Evolutionary conservation across 1,284 basidiomycete species (phyloP).

Genomic region (Anthracocystis walkeri): DNA sequence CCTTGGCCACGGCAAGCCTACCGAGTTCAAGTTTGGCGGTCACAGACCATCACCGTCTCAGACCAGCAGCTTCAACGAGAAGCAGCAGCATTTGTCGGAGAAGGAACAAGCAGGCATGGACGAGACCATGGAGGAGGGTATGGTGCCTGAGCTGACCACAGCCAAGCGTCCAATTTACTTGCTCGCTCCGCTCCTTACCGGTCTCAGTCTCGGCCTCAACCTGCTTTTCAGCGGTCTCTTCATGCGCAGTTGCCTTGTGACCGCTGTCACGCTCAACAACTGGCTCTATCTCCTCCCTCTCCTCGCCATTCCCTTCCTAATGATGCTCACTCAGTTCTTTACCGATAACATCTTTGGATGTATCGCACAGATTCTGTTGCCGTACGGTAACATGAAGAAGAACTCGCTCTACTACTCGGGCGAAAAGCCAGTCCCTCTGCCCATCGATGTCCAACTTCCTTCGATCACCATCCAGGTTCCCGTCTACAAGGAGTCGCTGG

Average conservation of each 20-base stretch:
- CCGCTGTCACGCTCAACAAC: constrained; percentile 77
- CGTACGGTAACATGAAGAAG: constrained; percentile 76
- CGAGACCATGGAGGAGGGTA: constrained; percentile 16
- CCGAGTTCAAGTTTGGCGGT: constrained; percentile 11
- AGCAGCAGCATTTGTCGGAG: constrained; percentile 17
- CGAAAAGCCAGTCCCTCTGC: constrained; percentile 73
- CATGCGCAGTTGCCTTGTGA: constrained; percentile 78
- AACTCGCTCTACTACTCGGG: constrained; percentile 71
- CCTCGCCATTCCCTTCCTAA: constrained; percentile 76
- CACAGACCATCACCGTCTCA: constrained; percentile 13
- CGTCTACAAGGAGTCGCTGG: constrained; percentile 77
- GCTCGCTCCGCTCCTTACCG: constrained; percentile 83
- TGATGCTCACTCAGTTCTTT: constrained; percentile 77
- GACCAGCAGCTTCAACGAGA: constrained; percentile 16
- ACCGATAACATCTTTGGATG: constrained; percentile 75
- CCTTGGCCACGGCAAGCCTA: constrained; percentile 20
- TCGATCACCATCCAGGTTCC: constrained; percentile 83
- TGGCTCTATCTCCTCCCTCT: constrained; percentile 75
- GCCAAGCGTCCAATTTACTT: constrained; percentile 74
- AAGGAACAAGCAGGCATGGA: constrained; percentile 17
- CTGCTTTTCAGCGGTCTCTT: constrained; percentile 73
- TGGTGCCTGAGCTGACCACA: constrained; percentile 17
- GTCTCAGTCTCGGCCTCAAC: constrained; percentile 74
- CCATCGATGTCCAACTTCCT: constrained; percentile 79
- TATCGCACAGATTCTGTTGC: constrained; percentile 61